Conservation (phyloP, 768 basidiomycete genomes). For the Collybiopsis confluens region DNA sequence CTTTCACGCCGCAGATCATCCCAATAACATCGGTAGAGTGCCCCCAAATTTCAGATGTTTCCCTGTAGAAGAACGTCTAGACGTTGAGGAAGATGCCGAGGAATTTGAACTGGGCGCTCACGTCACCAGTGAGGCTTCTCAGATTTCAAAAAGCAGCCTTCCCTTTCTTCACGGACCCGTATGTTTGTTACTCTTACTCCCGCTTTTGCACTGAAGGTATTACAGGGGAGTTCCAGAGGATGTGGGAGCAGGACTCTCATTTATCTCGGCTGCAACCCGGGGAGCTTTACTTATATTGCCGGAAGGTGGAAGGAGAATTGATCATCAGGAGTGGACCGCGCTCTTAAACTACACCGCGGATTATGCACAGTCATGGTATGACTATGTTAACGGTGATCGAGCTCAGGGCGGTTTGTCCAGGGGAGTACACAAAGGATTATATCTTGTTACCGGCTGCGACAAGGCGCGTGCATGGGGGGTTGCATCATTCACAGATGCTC, state of each 20-base stretch:
- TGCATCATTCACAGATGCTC: neutral
- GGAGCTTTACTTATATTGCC: neutral
- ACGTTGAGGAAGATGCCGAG: neutral
- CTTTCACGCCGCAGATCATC: too few relatives aligned
- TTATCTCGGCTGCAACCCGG: too few relatives aligned
- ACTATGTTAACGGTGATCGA: neutral
- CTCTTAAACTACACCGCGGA: neutral
- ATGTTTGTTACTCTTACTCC: neutral
- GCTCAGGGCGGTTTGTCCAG: neutral
- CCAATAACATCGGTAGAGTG: too few relatives aligned
- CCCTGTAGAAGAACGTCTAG: neutral
- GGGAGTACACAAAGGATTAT: neutral
- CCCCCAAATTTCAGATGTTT: too few relatives aligned
- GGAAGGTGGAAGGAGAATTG: neutral
- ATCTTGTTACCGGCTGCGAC: neutral
- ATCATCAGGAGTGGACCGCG: neutral
- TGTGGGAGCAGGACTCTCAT: neutral
- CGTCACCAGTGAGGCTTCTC: neutral
- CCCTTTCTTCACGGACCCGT: too few relatives aligned
- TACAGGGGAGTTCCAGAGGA: neutral
- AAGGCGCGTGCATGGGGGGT: neutral
- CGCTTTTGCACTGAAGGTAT: neutral
- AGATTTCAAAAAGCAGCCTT: too few relatives aligned
- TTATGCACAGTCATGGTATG: neutral
- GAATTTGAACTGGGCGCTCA: neutral